Evolutionary conservation across 2,329 filamentous ascomycete genomes (phyloP), one percentile per base, ranked within the genome.

Genomic region (Microascus cirrosus): DNA sequence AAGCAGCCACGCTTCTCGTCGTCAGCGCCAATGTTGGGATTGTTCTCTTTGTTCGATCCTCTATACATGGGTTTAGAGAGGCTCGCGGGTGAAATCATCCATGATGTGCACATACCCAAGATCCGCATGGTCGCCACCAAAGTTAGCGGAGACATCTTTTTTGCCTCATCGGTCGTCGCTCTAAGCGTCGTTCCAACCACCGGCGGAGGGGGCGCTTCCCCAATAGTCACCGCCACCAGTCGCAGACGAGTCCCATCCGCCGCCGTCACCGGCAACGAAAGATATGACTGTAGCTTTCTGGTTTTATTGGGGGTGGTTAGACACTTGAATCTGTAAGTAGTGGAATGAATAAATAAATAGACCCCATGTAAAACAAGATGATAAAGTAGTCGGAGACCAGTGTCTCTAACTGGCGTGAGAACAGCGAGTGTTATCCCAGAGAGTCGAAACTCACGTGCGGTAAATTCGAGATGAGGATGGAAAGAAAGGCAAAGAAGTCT

Each of bases 1-100:
- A 58, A 58, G 51, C 56, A 58, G n/a, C 51, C 56, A 11, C 45
- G 45, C 45, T 50, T 50, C 6, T n/a, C n/a, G 20, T 50, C 20
- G n/a, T 50, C n/a, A 22, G 20, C 20, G 12, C 11, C 45, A 22
- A 50, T 3, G 22, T 50, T 56, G 20, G 54, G 15, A 13, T 42
- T 24, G 22, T 56, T 42, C 20, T 48, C 36, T 15, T 32, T 32
- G 54, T 50, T 50, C 36, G 11, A 32, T 36, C 20, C 54, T 12
- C 36, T 54, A 1, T 24, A 24, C 45, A 24, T 13, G 11, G 8
- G 22, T n/a, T 50, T 24, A 50, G 20, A 20, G 22, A 50, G 45
- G 22, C 7, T 12, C 45, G 18, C 8, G 45, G 22, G n/a, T 24
- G n/a, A 50, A 11, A 20, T 2, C 18, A 50, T 50, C 22, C 20